phyloP scores from a whole-genome alignment of 148 eudicot genomes.

The Rhododendron kiyosumense region DNA sequence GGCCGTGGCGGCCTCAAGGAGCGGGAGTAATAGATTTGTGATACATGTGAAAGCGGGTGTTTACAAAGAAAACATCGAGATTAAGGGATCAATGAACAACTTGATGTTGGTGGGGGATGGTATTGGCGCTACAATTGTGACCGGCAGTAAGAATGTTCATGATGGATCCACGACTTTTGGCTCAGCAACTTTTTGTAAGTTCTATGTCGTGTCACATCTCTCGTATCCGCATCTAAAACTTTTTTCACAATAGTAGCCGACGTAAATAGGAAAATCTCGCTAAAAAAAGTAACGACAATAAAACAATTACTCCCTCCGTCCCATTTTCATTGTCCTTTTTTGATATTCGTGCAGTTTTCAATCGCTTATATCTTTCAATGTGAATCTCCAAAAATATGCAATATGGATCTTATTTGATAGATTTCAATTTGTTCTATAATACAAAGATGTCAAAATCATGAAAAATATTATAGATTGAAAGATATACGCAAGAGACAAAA shows the following conservation, averaged over 20 bases:
- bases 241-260: background rate
- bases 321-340: too few species aligned
- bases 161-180: slow-evolving; percentile 37
- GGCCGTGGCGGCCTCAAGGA: slow-evolving; percentile 35
- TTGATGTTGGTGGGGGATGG: slow-evolving; percentile 71
- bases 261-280: too few species aligned
- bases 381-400: too few species aligned
- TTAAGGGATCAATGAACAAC: slow-evolving; percentile 38
- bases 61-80: slow-evolving; percentile 45
- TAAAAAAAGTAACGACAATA: too few species aligned
- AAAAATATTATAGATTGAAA: too few species aligned
- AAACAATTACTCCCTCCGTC: too few species aligned
- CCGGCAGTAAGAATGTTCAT: slow-evolving; percentile 26
- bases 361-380: too few species aligned
- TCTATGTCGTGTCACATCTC: background rate
- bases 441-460: too few species aligned
- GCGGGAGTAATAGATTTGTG: slow-evolving; percentile 32
- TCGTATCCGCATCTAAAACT: background rate
- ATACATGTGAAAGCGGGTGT: slow-evolving; percentile 52
- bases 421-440: too few species aligned
- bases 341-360: too few species aligned
- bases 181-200: slow-evolving; percentile 32
- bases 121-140: slow-evolving; percentile 50
- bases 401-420: too few species aligned
- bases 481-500: too few species aligned